Conservation (phyloP, 2,329 filamentous ascomycete genomes). For the Hymenoscyphus albidus region DNA sequence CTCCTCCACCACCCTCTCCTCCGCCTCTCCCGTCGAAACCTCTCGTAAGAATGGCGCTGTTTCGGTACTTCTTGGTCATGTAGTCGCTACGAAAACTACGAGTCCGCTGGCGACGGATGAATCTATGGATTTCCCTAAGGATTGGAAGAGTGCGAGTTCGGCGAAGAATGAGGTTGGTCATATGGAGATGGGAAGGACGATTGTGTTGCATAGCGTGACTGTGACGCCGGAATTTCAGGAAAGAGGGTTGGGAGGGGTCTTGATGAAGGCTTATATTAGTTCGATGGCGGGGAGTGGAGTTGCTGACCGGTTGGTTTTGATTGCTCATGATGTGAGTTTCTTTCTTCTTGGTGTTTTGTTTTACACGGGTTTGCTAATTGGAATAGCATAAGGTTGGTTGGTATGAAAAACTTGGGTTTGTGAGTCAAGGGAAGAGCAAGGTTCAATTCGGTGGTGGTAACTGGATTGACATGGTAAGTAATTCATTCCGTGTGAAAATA, state of each 20-base stretch:
- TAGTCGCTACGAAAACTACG: slow-evolving; percentile 69
- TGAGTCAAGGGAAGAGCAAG: slow-evolving; percentile 62
- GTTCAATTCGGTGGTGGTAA: slow-evolving; percentile 72
- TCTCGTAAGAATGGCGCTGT: slow-evolving; percentile 51
- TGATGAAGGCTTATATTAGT: slow-evolving; percentile 74
- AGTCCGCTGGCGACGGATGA: slow-evolving; percentile 64
- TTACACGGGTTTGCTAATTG: neutral
- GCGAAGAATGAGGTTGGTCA: slow-evolving; percentile 52
- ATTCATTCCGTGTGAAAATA: neutral
- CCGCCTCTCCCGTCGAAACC: slow-evolving; percentile 56
- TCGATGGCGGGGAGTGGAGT: slow-evolving; percentile 67
- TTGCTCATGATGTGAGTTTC: slow-evolving; percentile 64
- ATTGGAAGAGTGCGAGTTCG: slow-evolving; percentile 52
- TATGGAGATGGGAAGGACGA: slow-evolving; percentile 66
- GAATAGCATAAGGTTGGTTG: slow-evolving; percentile 63
- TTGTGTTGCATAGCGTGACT: slow-evolving; percentile 79
- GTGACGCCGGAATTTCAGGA: slow-evolving; percentile 72
- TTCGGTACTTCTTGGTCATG: slow-evolving; percentile 69
- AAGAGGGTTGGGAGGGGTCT: slow-evolving; percentile 67
- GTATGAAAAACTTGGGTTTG: slow-evolving; percentile 74
- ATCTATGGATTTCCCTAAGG: slow-evolving; percentile 69
- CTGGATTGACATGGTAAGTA: slow-evolving; percentile 75
- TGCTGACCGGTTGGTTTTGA: slow-evolving; percentile 68
- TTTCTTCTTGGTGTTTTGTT: neutral
- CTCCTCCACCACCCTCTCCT: slow-evolving; percentile 50